Conservation (phyloP, 768 basidiomycete genomes). For the Boletales sp. region DNA sequence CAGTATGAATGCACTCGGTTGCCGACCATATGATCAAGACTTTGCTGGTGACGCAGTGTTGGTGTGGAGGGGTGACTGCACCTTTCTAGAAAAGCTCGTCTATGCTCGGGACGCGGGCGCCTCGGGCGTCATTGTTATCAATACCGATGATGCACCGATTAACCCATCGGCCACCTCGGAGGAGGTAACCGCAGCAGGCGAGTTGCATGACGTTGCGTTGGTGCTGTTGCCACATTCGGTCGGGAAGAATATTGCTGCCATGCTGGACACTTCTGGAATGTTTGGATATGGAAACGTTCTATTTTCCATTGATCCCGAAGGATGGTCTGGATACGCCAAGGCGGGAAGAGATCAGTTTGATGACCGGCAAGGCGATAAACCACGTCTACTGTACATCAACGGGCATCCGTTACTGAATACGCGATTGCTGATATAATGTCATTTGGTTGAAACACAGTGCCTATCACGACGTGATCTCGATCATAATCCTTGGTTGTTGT, state of each 20-base stretch:
- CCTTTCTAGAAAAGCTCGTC: slow-evolving; percentile 82
- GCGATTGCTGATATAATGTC: slow-evolving; percentile 54
- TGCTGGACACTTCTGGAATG: slow-evolving; percentile 52
- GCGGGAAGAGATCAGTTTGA: slow-evolving; percentile 14
- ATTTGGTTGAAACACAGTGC: not conserved
- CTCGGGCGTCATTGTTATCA: slow-evolving; percentile 74
- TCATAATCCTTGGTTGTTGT: no score
- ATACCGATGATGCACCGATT: slow-evolving; percentile 53
- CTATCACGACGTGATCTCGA: no score
- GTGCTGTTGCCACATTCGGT: slow-evolving; percentile 53
- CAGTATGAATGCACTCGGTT: slow-evolving; percentile 53
- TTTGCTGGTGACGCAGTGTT: slow-evolving; percentile 56
- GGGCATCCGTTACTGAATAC: slow-evolving; percentile 76
- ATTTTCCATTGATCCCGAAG: slow-evolving; percentile 46
- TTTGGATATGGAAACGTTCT: slow-evolving; percentile 46
- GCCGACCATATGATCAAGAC: slow-evolving; percentile 46
- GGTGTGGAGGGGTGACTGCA: slow-evolving; percentile 75
- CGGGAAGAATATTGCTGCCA: slow-evolving; percentile 50
- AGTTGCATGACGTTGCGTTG: slow-evolving; percentile 55
- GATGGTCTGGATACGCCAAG: slow-evolving; percentile 21
- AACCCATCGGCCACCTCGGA: slow-evolving; percentile 62
- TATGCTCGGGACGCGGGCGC: slow-evolving; percentile 68
- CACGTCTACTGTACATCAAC: slow-evolving; percentile 69
- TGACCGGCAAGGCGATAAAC: slow-evolving; percentile 31
- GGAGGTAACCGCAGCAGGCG: slow-evolving; percentile 56